A percentile compares a stretch with the other conserved stretches of the same genome.
Conservation (phyloP, 1,284 basidiomycete genomes). For the Apiotrichum laibachii region DNA sequence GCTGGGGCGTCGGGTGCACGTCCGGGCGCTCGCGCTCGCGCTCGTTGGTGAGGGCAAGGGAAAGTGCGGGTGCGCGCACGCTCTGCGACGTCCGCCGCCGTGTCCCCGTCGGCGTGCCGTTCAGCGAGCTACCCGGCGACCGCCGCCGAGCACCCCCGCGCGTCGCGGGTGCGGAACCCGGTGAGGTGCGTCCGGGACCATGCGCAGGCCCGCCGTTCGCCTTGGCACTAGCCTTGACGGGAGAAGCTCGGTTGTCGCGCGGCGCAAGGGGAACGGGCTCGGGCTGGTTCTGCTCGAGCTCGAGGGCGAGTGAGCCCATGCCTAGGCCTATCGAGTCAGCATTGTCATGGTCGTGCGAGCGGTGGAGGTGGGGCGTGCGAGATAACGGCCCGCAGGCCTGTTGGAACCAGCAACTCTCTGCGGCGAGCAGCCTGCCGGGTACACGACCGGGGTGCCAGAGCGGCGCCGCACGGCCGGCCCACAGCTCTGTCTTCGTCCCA, state of each 20-base stretch:
- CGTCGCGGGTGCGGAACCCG: too few species aligned
- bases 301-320: constrained; percentile 11
- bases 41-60: not conserved
- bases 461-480: too few species aligned
- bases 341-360: too few species aligned
- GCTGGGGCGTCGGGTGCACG: too few species aligned
- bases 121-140: not conserved
- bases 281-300: constrained; percentile 10
- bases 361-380: too few species aligned
- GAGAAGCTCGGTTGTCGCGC: not conserved
- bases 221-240: not conserved
- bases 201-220: not conserved
- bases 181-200: too few species aligned
- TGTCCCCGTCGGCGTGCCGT: not conserved
- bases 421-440: too few species aligned
- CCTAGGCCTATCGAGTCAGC: not conserved
- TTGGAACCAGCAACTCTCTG: too few species aligned
- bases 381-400: too few species aligned
- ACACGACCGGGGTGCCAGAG: too few species aligned
- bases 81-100: not conserved
- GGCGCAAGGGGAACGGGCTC: not conserved
- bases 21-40: not conserved
- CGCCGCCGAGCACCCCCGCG: not conserved
- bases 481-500: too few species aligned
- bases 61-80: not conserved